Base-by-base conservation (phyloP, 345 rosid genomes). In the Eucalyptus decipiens region DNA sequence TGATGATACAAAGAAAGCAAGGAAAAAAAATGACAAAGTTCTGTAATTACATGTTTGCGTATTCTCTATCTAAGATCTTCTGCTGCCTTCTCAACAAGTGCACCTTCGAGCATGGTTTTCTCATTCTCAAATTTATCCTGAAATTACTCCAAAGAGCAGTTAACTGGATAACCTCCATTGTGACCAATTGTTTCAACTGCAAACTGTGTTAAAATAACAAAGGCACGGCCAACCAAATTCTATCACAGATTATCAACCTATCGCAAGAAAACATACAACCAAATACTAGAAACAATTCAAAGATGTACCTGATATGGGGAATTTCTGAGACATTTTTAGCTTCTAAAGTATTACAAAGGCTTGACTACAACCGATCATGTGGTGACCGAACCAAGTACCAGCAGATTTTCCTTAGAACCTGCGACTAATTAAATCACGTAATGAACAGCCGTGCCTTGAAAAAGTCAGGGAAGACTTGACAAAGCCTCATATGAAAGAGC, bases 101-200 rank as follows among this genome's bases (percentile, higher is more conserved):
- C 91, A 69, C 98, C 97, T 52, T 89, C 98, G 58, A 95, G 94
- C 95, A 94, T 90, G 93, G 93, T 91, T 92, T 93, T 95, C 92
- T 96, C 99, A 88, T 92, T 92, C 87, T 96, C 98, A 91, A 98
- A 98, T 90, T 98, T 98, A 87, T 93, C 96, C 94, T 94, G 91
- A 94, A 97, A 40, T 91, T 89, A 93, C 93, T 94, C 98, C 99
- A 98, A 86, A 98, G 97, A 86, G 97, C 93, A 65, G 97, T 98
- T 98, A 99, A 97, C 51, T 93, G 97, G 90, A 98, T 94, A 90
- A 98, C 99, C 94, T 98, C 99, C 99, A 95, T 95, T 45, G 99
- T 96, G 86, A 98, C 97, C 91, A 98, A 92, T 90, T 95, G 98
- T 90, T 97, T 97, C 90, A 95, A 89, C 69, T 96, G 94, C 94